Percentiles rank a stretch among this genome's conserved stretches.
Evolutionary conservation across 192 early-diverging fungal genomes (phyloP).

Genomic region (Coemansia sp.): DNA sequence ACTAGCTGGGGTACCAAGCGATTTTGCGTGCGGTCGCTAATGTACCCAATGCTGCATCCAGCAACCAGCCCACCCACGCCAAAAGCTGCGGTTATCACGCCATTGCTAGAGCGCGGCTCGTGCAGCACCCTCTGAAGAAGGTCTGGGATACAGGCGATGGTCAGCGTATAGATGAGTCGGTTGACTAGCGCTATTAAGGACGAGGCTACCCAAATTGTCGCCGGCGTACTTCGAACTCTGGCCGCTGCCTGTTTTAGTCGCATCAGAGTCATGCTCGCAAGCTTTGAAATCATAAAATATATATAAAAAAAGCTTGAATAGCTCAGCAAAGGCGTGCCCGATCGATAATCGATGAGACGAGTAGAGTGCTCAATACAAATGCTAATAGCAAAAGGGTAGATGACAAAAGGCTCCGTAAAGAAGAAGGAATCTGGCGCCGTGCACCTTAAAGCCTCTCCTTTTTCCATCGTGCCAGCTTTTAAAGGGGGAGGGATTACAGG

Average conservation of each 20-base stretch:
- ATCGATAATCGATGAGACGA: slow-evolving; percentile 1
- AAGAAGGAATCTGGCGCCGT: not conserved
- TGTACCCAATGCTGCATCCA: slow-evolving; percentile 32
- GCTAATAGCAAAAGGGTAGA: not conserved
- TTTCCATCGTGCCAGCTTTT: not conserved
- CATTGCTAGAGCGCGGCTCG: slow-evolving; percentile 40
- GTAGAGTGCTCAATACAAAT: not conserved
- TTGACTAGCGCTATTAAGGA: slow-evolving; percentile 42
- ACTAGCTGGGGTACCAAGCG: slow-evolving; percentile 24
- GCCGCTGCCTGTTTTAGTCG: slow-evolving; percentile 13
- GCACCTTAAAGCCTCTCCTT: not conserved
- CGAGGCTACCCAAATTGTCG: slow-evolving; percentile 41
- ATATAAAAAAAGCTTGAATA: not conserved
- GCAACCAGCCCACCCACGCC: slow-evolving; percentile 42
- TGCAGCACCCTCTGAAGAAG: slow-evolving; percentile 34
- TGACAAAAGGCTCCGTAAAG: not conserved
- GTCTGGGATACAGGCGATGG: slow-evolving; percentile 47
- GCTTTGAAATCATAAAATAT: not conserved
- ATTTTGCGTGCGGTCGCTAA: slow-evolving; percentile 47
- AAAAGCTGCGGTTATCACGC: slow-evolving; percentile 44
- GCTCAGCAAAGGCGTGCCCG: not conserved
- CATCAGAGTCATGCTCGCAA: slow-evolving; percentile 5
- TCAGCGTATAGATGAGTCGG: slow-evolving; percentile 46
- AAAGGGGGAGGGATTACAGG: not conserved
- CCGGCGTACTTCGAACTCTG: slow-evolving; percentile 35